A percentile compares a stretch with the other conserved stretches of the same genome.
Evolutionary conservation across 768 basidiomycete genomes (phyloP).

Genomic region (Phanerochaete carnosa): DNA sequence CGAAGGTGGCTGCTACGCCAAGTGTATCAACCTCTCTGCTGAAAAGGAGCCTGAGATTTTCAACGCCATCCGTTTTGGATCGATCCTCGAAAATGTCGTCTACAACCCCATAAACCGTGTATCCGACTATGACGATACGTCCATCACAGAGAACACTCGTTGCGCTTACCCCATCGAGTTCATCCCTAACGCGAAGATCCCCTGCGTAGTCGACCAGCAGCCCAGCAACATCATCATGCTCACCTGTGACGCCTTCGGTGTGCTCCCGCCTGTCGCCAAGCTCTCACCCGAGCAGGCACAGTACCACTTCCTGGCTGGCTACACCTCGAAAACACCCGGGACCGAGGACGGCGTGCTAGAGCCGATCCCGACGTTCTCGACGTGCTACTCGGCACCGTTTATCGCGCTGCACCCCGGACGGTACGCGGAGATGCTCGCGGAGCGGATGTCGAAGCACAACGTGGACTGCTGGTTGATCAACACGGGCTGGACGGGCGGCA

Average conservation of each 20-base stretch:
- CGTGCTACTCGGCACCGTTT: slow-evolving; percentile 99
- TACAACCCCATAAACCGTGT: slow-evolving; percentile 80
- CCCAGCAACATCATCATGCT: slow-evolving; percentile 96
- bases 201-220: slow-evolving; percentile 82
- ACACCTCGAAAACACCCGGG: slow-evolving; percentile 98
- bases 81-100: slow-evolving; percentile 98
- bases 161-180: slow-evolving; percentile 99
- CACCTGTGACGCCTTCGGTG: slow-evolving; percentile 97
- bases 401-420: slow-evolving; percentile 95
- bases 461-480: slow-evolving; percentile 99
- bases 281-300: slow-evolving; percentile 92
- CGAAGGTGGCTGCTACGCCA: slow-evolving; percentile 99
- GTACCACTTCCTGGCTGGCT: slow-evolving; percentile 97
- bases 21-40: slow-evolving; percentile 92
- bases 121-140: slow-evolving; percentile 94
- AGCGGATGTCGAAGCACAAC: slow-evolving; percentile 84
- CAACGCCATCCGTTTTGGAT: slow-evolving; percentile 91
- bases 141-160: slow-evolving; percentile 98
- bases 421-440: slow-evolving; percentile 96
- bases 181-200: slow-evolving; percentile 94
- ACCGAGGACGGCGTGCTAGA: slow-evolving; percentile 98
- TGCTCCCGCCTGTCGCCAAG: slow-evolving; percentile 92
- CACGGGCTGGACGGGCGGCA: slow-evolving; percentile 96
- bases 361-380: slow-evolving; percentile 98
- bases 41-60: slow-evolving; percentile 99